Evolutionary conservation across 148 eudicot species (phyloP), one percentile per base, ranked within the genome.

Genomic region (Silene latifolia): DNA sequence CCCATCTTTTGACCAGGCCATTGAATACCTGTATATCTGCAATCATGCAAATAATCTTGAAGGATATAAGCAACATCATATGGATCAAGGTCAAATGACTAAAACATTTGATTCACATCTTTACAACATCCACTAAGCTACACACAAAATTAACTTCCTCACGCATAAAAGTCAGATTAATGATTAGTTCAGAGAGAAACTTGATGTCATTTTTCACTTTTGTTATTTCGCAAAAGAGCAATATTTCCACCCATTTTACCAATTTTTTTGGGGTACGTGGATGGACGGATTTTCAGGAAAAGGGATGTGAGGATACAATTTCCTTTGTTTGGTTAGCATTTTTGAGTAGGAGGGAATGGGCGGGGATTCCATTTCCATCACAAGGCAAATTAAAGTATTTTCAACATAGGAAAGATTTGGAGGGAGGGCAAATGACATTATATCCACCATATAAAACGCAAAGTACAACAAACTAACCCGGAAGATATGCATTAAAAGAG

Each of bases 1-100:
- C 72, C 97, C 97, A 92, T 77, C 79, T 79, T 86, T 88, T 89
- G 29, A 83, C 91, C 82, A 90, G 81, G 72, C 83, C 82, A 72
- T 65, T 64, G 47, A 88, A 76, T 63, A 82, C 82, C 72, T 81
- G 80, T 73, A 71, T 78, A 83, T 88, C 97, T 92, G 91, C 76
- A 81, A 67, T 54, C 73, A 58, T 64, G 47, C 66, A 63, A 19
- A 42, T 68, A 54, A 60, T 69, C 63, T 58, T 9, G 27, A 39
- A 54, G 29, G 66, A 58, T 39, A 54, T 42, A 67, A 10, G 25
- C 68, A 76, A 58, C 21, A 47, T 12, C 42, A 57, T 6, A 67
- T 72, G 64, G 23, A 46, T 19, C 64, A 65, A 67, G 44, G 2
- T 48, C 42, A 71, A 35, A 46, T 35, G 0, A 53, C 19, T 2